Percentiles rank a stretch among this genome's conserved stretches.
These are phyloP conservation scores for Fusarium veterinarium DNA, from an alignment of 2,329 filamentous ascomycete genomes.

Conservation along the genomic window DNA sequence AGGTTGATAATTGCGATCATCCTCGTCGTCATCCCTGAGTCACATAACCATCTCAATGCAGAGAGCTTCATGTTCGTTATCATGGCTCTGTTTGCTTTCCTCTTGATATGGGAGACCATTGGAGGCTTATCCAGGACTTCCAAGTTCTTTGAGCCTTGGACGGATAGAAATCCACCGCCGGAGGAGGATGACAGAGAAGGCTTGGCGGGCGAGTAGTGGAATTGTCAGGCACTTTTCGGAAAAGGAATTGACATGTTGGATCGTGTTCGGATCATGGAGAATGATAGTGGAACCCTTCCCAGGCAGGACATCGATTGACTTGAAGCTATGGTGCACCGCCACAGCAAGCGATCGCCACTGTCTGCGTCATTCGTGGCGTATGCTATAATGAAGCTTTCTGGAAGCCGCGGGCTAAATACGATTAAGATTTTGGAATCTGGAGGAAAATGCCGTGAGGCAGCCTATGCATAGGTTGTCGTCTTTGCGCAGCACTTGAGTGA, in stretches of 20 bases:
- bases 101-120: constrained; percentile 58
- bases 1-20: constrained; percentile 47
- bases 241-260: neutral
- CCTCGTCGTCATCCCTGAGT: constrained; percentile 52
- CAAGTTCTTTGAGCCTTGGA: constrained; percentile 51
- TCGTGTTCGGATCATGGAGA: neutral
- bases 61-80: constrained; percentile 54
- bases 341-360: constrained; percentile 7
- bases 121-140: constrained; percentile 48
- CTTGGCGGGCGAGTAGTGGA: constrained; percentile 6
- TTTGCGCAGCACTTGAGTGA: neutral
- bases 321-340: constrained; percentile 5
- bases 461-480: neutral
- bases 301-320: neutral
- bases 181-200: constrained; percentile 40
- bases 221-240: neutral
- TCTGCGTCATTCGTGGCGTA: constrained; percentile 31
- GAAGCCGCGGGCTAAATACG: neutral
- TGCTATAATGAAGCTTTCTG: constrained; percentile 3
- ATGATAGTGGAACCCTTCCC: neutral
- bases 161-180: constrained; percentile 42
- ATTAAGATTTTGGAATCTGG: neutral
- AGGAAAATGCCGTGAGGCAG: constrained; percentile 15
- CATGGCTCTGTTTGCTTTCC: constrained; percentile 56
- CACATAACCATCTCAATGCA: constrained; percentile 47